Evolutionary conservation across 2,329 filamentous ascomycete genomes (phyloP), one percentile per base, ranked within the genome.

Genomic region (Elsinoe batatas): DNA sequence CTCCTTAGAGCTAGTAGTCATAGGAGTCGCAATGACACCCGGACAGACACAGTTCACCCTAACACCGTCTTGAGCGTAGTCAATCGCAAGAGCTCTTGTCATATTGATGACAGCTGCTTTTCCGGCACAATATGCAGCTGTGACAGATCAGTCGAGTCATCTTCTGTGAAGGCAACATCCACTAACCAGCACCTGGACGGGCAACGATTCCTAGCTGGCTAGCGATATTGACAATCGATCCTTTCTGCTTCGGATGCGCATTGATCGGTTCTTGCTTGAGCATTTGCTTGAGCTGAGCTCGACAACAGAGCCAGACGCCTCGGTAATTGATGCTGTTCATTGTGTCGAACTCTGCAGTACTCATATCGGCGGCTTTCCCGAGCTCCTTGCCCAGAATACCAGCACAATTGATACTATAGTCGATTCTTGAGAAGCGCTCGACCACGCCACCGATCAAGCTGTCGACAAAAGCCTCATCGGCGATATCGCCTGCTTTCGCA

Each of bases 41-140:
- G 73, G 74, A 56, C 73, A 76, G 12, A 76, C 70, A 53, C 69
- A 74, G 54, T 76, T 76, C 43, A 76, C 53, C 2, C 74, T 61
- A 56, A 77, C 75, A 35, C 71, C 69, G 36, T 75, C 64, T 35
- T 72, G 67, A 2, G 72, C 68, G 59, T 76, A 76, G 60, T 76
- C 72, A 37, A 76, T 72, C n/a, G 74, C 74, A 65, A 76, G 74
- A 50, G 69, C 71, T 57, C 69, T 72, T 3, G 75, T 77, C 65
- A 77, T 64, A 36, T 68, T 68, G 6, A 75, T 71, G 0, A 76
- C 69, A 1, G 73, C 75, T 3, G 73, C 72, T 54, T 76, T 77
- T 4, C 69, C 71, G 1, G 73, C 73, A 56, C 69, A 73, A 57
- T 77, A 77, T 2, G 71, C 70, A 1, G 72, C 72, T 75, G 26